A percentile compares a stretch with the other conserved stretches of the same genome.
Evolutionary conservation across 2,329 filamentous ascomycete genomes (phyloP).

Genomic region (Cladosporium oxysporum): DNA sequence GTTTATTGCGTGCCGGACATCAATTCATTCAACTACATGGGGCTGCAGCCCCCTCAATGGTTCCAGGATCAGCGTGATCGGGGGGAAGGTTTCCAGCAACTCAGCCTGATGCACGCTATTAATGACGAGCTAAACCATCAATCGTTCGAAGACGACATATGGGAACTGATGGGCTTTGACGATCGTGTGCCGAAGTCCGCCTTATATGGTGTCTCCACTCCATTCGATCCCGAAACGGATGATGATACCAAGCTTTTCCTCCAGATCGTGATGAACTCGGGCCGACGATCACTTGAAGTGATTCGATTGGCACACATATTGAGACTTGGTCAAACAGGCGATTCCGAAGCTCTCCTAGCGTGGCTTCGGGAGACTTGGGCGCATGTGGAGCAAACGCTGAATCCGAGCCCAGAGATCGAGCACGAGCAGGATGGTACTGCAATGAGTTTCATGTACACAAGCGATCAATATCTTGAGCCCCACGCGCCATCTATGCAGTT

Average conservation of each 20-base stretch:
- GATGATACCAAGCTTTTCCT: background rate
- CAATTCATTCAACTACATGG: constrained; percentile 1
- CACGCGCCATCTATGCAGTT: background rate
- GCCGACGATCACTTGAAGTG: background rate
- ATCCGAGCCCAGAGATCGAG: background rate
- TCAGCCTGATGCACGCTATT: background rate
- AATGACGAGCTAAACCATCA: background rate
- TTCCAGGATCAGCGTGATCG: background rate
- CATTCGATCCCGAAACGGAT: background rate
- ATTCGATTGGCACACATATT: background rate
- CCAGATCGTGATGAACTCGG: background rate
- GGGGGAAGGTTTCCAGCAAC: background rate
- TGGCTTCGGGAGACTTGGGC: constrained; percentile 3
- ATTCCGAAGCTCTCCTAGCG: background rate
- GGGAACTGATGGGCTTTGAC: background rate
- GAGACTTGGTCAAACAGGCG: background rate
- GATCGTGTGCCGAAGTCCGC: background rate
- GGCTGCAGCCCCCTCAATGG: background rate
- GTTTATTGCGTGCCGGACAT: background rate
- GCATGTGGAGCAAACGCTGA: background rate
- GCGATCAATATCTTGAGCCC: background rate
- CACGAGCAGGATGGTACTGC: background rate
- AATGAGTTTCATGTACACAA: background rate
- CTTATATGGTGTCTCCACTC: background rate
- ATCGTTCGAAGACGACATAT: background rate